Evolutionary conservation across 2,329 filamentous ascomycete species (phyloP).

Genomic region (Huntiella abstrusa): DNA sequence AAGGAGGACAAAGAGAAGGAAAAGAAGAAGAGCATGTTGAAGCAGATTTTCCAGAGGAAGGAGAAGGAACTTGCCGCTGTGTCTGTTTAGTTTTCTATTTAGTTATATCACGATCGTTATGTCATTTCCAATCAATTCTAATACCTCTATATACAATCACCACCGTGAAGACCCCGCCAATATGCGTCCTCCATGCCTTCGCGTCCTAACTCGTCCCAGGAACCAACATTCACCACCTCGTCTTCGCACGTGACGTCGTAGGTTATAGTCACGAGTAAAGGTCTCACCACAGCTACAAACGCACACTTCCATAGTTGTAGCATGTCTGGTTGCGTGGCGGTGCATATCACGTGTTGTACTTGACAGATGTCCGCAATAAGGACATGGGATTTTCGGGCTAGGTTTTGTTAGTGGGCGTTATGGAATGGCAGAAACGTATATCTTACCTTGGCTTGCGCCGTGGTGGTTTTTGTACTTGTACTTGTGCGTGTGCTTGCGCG

Average conservation of each 20-base stretch:
- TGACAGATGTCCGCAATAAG: conserved; percentile 1
- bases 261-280: conserved; percentile 10
- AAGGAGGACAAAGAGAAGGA: conserved; percentile 16
- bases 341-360: conserved; percentile 6
- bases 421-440: too few relatives aligned
- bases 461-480: too few relatives aligned
- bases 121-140: conserved; percentile 6
- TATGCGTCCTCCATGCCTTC: conserved; percentile 4
- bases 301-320: conserved; percentile 1
- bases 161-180: background rate
- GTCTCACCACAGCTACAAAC: conserved; percentile 4
- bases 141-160: background rate
- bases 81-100: conserved; percentile 13
- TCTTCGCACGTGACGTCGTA: conserved; percentile 6
- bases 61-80: conserved; percentile 18
- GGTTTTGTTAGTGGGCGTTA: too few relatives aligned
- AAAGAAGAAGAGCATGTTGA: conserved; percentile 34
- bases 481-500: too few relatives aligned
- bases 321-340: conserved; percentile 6
- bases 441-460: too few relatives aligned
- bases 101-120: background rate
- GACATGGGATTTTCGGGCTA: background rate
- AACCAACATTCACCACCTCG: background rate
- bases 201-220: background rate
- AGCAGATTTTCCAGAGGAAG: conserved; percentile 38